Evolutionary conservation across 139 green algal genomes (phyloP), one percentile per base, ranked within the genome.

Genomic region (Chlamydomonas schloesseri): DNA sequence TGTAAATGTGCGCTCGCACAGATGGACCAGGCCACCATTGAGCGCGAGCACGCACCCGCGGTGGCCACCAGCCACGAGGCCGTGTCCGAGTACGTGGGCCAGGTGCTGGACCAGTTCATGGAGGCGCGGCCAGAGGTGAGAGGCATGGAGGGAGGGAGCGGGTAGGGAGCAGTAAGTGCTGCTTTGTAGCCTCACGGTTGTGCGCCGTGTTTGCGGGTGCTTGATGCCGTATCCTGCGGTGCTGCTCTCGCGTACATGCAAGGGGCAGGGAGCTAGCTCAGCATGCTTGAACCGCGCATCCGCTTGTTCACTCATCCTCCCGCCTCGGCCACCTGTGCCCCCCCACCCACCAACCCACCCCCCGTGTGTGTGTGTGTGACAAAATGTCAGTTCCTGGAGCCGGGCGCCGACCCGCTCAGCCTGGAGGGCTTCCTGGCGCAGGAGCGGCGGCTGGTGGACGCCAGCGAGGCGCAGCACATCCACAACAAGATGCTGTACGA

Each of bases 401-500:
- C 82, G 11, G 86, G 86, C n/a, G 69, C 88, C 33, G 89, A 92
- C 64, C 89, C 89, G 28, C 82, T 92, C 18, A 75, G 42, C n/a
- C 55, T 92, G 77, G 86, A 92, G 64, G 82, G 76, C 42, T 92
- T 89, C 78, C 60, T 92, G 29, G 60, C 70, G 5, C 79, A 90
- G 70, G 90, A 91, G 77, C 84, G 90, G 46, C 36, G 73, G 6
- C 62, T 89, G 71, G 67, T 75, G 23, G 65, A 84, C n/a, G 78
- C 77, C 82, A 79, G 71, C 9, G 83, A 88, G 65, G 81, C 81
- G 68, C 87, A 91, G 84, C 87, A 91, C 87, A 93, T 93, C 57
- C 81, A 87, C 84, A 87, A 91, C 75, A 93, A 93, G 81, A 81
- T 90, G 89, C 64, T 93, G 21, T 93, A 91, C 47, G 90, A 93